phyloP scores from a whole-genome alignment of 805 yeast genomes.

The Nakazawaea wyomingensis region DNA sequence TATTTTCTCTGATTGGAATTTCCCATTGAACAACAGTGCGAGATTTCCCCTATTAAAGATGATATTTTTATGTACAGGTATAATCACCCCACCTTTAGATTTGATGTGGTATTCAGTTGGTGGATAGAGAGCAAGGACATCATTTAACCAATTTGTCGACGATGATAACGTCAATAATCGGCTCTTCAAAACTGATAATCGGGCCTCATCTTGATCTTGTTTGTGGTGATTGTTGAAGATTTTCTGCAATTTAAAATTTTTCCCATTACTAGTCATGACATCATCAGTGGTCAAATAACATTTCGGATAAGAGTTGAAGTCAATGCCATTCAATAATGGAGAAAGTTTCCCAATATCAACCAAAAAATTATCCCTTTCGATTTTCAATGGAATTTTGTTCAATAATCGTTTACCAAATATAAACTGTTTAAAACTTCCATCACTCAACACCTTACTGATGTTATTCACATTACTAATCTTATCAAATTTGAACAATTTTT shows the following conservation, averaged over 20 bases:
- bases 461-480: conserved; percentile 50
- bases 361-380: conserved; percentile 40
- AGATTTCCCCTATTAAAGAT: conserved; percentile 8
- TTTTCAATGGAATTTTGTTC: conserved; percentile 50
- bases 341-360: conserved; percentile 53
- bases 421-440: conserved; percentile 59
- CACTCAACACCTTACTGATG: conserved; percentile 61
- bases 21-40: conserved; percentile 7
- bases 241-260: no score
- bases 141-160: conserved; percentile 1
- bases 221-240: no score
- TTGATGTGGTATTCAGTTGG: background rate
- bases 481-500: conserved; percentile 44
- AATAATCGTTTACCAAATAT: conserved; percentile 62
- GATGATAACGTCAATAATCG: background rate
- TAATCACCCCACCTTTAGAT: background rate
- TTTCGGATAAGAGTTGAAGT: conserved; percentile 3
- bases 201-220: no score
- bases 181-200: background rate
- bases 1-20: background rate
- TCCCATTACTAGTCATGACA: no score
- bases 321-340: conserved; percentile 31
- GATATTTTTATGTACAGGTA: conserved; percentile 15
- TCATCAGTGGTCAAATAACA: background rate
- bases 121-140: background rate